Evolutionary conservation across 2,329 filamentous ascomycete species (phyloP), one percentile per base, ranked within the genome.

Genomic region (Talaromyces sp.): DNA sequence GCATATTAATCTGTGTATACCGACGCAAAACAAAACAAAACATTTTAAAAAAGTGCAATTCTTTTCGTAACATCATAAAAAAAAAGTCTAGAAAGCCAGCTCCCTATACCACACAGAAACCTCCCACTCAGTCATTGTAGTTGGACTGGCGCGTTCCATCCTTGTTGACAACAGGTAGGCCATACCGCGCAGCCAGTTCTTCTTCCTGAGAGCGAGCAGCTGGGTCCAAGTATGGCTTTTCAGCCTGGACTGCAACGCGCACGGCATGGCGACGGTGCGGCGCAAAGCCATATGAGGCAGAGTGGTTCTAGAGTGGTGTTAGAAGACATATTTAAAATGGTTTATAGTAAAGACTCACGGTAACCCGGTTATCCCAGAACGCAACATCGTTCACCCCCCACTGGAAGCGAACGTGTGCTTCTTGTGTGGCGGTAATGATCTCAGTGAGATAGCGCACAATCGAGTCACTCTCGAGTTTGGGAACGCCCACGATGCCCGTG

Each of bases 371-470:
- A 69, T 89, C 87, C 87, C 87, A 90, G 62, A 90, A 81, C 0
- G 86, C 86, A 1, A 90, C 84, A 61, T 88, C 88, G 49, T 84
- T 81, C 64, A 84, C 82, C 51, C 81, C 79, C 87, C 87, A 89
- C 65, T 83, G 81, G 68, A 88, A 85, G 19, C 88, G 81, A 6
- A 84, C 87, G 67, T 91, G 88, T 62, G 88, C 79, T 72, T 92
- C 89, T 49, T 88, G 87, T 7, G 80, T 85, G 1, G 82, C 83
- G 2, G 80, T 73, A 7, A 86, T 78, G 27, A 85, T 74, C 66
- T 84, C 81, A 36, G 83, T 84, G 36, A 86, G 75, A 54, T 81
- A 78, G 2, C 71, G 68, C 63, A 85, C 77, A 64, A 84, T 82
- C 49, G 77, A 73, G 64, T 85, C 81, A 36, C 76, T 80, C 71